These are phyloP conservation scores for Arabidopsis thaliana DNA, from an alignment of 345 rosid species.

Conservation along the genomic window TAIR10.1 NC_003074.8:835501-836000, in stretches of 20 bases:
- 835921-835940: not conserved
- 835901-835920: slow-evolving; percentile 20
- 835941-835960: not conserved
- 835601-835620: no score
- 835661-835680: not conserved
- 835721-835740: slow-evolving; percentile 30
- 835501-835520: no score
- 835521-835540: no score
- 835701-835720: slow-evolving; percentile 22
- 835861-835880: slow-evolving; percentile 6
- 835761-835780: slow-evolving; percentile 23
- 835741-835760: slow-evolving; percentile 37
- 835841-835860: slow-evolving; percentile 9
- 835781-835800: slow-evolving; percentile 39
- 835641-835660: no score
- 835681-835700: not conserved
- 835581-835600: no score
- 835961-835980: not conserved
- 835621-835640: no score
- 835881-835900: slow-evolving; percentile 14
- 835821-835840: slow-evolving; percentile 27
- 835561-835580: no score
- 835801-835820: not conserved
- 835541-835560: no score
- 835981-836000: slow-evolving; percentile 31